Conservation (phyloP, 805 yeast species). For the Saturnispora zaruensis region DNA sequence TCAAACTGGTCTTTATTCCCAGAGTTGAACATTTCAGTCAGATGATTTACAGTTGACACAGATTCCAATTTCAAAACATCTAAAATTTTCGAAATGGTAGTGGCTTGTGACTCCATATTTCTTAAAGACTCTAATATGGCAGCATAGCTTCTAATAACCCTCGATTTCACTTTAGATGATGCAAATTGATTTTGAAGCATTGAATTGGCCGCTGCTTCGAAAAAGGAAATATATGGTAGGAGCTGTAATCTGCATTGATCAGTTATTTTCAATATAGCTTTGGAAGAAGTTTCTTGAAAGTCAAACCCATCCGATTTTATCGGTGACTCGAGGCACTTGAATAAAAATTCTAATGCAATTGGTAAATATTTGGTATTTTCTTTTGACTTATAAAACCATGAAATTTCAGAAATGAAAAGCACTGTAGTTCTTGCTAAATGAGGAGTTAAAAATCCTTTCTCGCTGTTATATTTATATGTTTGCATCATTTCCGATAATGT, state of each 20-base stretch:
- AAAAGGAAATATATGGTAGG: slow-evolving; percentile 35
- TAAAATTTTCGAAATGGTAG: slow-evolving; percentile 19
- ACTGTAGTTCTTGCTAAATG: slow-evolving; percentile 42
- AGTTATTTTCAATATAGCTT: slow-evolving; percentile 52
- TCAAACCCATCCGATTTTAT: slow-evolving; percentile 1
- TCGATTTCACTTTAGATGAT: slow-evolving; percentile 42
- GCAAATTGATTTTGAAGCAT: slow-evolving; percentile 33
- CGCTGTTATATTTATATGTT: neutral
- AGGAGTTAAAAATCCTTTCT: slow-evolving; percentile 10
- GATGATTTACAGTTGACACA: slow-evolving; percentile 11
- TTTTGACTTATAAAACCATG: slow-evolving; percentile 45
- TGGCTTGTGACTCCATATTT: slow-evolving; percentile 38
- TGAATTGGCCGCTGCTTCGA: slow-evolving; percentile 39
- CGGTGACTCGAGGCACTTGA: slow-evolving; percentile 18
- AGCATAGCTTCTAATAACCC: slow-evolving; percentile 53
- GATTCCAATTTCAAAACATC: slow-evolving; percentile 19
- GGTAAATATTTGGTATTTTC: slow-evolving; percentile 40
- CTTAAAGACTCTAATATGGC: slow-evolving; percentile 50
- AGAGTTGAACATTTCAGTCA: neutral
- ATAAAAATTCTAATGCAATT: slow-evolving; percentile 42
- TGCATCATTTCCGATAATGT: slow-evolving; percentile 1
- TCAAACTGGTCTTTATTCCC: slow-evolving; percentile 15
- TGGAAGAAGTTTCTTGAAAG: slow-evolving; percentile 32
- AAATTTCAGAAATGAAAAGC: slow-evolving; percentile 49
- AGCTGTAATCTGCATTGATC: slow-evolving; percentile 42